Conservation (phyloP, 805 yeast genomes). For the Wickerhamiella azymoides region DNA sequence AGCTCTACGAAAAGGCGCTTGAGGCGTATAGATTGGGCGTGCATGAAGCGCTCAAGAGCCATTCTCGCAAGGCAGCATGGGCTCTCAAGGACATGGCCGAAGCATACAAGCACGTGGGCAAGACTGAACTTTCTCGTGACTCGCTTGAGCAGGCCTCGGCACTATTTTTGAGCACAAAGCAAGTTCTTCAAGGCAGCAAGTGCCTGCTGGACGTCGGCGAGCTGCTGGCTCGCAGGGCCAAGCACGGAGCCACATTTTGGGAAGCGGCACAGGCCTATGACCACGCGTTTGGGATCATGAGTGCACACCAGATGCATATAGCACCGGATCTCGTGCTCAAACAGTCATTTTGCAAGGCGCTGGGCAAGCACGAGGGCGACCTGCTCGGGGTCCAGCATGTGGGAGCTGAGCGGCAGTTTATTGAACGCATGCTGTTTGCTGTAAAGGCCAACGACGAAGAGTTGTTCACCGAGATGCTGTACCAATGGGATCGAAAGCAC, state of each 20-base stretch:
- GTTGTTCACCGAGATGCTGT: conserved; percentile 16
- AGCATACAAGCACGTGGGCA: conserved; percentile 12
- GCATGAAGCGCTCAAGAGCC: conserved; percentile 9
- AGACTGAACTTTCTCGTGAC: not conserved
- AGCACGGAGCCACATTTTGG: not conserved
- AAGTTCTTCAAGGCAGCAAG: not conserved
- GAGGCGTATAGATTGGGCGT: conserved; percentile 11
- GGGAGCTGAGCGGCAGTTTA: conserved; percentile 1
- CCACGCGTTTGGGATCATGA: not conserved
- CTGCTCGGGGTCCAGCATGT: conserved; percentile 9
- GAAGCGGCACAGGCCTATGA: conserved; percentile 5
- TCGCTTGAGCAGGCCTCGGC: conserved; percentile 6
- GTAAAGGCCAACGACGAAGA: conserved; percentile 10
- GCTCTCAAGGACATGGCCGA: conserved; percentile 8
- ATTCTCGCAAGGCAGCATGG: conserved; percentile 12
- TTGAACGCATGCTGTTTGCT: conserved; percentile 11
- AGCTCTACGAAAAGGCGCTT: conserved; percentile 9
- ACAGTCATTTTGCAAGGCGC: conserved; percentile 14
- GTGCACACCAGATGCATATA: not conserved
- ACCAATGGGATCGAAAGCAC: conserved; percentile 12
- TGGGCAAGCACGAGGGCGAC: conserved; percentile 5
- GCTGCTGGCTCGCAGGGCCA: conserved; percentile 2
- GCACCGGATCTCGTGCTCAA: conserved; percentile 11
- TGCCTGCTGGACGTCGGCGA: conserved; percentile 2
- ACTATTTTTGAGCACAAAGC: not conserved